A percentile compares a stretch with the other conserved stretches of the same genome.
phyloP scores from a whole-genome alignment of 139 green algal species.

The Spirogloea muscicola region DNA sequence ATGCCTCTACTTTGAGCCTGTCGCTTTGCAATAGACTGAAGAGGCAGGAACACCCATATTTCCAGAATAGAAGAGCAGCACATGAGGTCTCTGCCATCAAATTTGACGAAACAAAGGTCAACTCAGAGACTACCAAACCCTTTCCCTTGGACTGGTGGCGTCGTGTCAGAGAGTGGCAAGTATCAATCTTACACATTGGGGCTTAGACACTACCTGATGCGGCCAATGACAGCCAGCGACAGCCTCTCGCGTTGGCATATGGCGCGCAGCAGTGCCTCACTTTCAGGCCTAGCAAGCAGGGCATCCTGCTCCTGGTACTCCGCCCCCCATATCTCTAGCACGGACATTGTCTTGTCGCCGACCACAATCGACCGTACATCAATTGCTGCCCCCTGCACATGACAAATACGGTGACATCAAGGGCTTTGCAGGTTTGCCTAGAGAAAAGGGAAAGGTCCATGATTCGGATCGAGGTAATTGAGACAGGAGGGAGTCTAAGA shows the following conservation, averaged over 20 bases:
- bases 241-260: constrained; percentile 85
- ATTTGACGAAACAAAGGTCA: too few species aligned
- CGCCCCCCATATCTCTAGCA: constrained; percentile 99
- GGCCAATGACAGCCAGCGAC: constrained; percentile 74
- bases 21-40: too few species aligned
- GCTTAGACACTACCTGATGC: constrained; percentile 65
- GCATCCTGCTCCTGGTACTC: constrained; percentile 95
- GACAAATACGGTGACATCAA: neutral
- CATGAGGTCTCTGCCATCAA: too few species aligned
- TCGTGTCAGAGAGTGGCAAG: too few species aligned
- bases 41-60: too few species aligned
- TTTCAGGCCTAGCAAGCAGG: constrained; percentile 55
- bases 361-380: constrained; percentile 81
- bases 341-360: constrained; percentile 90
- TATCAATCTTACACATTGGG: too few species aligned
- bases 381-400: constrained; percentile 81
- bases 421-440: neutral
- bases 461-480: too few species aligned
- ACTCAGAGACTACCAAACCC: too few species aligned
- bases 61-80: too few species aligned
- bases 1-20: too few species aligned
- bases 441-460: neutral
- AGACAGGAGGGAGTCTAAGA: too few species aligned
- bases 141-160: too few species aligned
- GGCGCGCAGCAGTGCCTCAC: constrained; percentile 64